phyloP scores from a whole-genome alignment of 257 asterid species.

The Solanum virginianum region DNA sequence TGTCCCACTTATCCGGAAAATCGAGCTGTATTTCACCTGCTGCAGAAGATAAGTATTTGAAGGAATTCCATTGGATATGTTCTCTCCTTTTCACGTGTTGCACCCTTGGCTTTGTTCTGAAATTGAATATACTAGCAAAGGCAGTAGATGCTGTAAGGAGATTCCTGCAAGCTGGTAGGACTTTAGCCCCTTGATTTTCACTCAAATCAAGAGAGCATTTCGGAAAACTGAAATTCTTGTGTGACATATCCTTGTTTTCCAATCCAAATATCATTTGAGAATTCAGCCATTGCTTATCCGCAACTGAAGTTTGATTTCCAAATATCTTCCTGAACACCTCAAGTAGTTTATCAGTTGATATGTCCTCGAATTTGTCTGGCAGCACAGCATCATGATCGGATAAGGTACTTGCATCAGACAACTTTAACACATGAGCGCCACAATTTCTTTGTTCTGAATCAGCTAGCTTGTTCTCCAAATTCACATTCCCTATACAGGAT shows the following conservation, averaged over 20 bases:
- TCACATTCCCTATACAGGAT: not conserved
- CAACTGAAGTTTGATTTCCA: not conserved
- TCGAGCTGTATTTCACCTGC: not conserved
- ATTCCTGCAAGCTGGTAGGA: not conserved
- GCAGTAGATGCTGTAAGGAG: slow-evolving; percentile 3
- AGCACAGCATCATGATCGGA: not conserved
- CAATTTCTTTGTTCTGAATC: not conserved
- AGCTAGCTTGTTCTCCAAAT: not conserved
- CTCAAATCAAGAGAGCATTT: not conserved
- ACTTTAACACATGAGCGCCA: not conserved
- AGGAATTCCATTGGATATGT: not conserved
- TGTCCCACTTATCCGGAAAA: not conserved
- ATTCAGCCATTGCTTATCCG: not conserved
- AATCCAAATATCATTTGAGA: not conserved
- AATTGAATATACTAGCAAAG: slow-evolving; percentile 2
- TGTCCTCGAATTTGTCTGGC: not conserved
- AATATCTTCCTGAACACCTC: not conserved
- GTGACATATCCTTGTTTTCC: not conserved
- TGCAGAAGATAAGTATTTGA: not conserved
- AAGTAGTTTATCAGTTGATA: not conserved
- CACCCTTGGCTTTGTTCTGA: slow-evolving; percentile 4
- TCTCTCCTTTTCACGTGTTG: not conserved
- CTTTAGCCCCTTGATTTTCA: not conserved
- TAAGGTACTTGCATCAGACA: not conserved
- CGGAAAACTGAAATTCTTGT: not conserved